A percentile compares a stretch with the other conserved stretches of the same genome.
Evolutionary conservation across 495 filamentous ascomycete genomes (phyloP).

Genomic region (Xylaria intraflava): DNA sequence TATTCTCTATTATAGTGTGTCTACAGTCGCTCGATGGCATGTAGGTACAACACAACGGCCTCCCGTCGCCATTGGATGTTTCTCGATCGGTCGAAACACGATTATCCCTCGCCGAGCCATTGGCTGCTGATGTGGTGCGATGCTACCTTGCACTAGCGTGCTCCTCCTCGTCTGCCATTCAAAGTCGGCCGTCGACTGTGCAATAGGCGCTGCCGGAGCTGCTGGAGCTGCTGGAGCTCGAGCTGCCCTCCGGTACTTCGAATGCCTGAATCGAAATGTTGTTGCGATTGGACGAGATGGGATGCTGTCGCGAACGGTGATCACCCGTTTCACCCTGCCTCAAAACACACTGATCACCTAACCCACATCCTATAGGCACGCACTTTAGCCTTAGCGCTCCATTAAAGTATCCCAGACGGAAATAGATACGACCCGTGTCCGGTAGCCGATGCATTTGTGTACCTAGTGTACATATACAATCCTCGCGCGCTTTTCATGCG

Average conservation of each 20-base stretch:
- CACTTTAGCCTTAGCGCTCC: background rate
- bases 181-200: background rate
- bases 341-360: constrained; percentile 3
- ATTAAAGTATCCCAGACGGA: background rate
- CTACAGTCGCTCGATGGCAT: background rate
- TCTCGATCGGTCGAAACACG: constrained; percentile 10
- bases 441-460: background rate
- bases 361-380: constrained; percentile 1
- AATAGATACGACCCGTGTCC: background rate
- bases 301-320: background rate
- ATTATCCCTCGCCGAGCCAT: constrained; percentile 12
- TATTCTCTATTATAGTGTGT: background rate
- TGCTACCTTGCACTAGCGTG: too few species aligned
- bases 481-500: too few species aligned
- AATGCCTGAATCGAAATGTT: background rate
- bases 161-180: constrained; percentile 2
- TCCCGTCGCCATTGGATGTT: constrained; percentile 6
- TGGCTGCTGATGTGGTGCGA: constrained; percentile 6
- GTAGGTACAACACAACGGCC: background rate
- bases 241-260: background rate
- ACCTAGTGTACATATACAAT: background rate
- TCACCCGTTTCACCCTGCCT: constrained; percentile 1
- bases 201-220: too few species aligned
- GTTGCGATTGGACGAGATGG: background rate
- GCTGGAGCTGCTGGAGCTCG: too few species aligned